Evolutionary conservation across 345 rosid genomes (phyloP), one percentile per base, ranked within the genome.

Genomic region (Eucalyptus melliodora): DNA sequence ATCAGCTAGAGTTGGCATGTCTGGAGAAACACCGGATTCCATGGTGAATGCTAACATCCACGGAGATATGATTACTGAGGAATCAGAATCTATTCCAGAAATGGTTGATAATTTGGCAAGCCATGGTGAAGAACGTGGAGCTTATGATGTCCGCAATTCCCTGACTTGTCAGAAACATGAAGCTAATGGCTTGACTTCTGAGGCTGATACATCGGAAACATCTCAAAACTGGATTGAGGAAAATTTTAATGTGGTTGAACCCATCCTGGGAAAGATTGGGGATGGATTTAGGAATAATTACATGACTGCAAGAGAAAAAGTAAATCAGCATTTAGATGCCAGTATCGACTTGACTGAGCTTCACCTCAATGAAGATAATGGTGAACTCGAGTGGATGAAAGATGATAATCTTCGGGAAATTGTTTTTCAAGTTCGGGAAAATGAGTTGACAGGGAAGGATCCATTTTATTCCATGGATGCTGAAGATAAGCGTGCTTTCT

Each of bases 381-480:
- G 92, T 92, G 98, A 96, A 91, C 92, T 96, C 50, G 97, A 96
- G 83, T 97, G 99, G 99, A 96, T 97, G 98, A 94, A 94, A 88
- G 98, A 96, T 89, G 97, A 97, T 88, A 93, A 88, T 90, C 97
- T 97, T 87, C 92, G 95, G 88, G 96, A 95, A 60, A 94, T 96
- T 90, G 98, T 97, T 91, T 97, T 95, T 89, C 95, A 53, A 93
- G 99, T 97, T 87, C 97, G 96, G 90, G 99, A 96, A 31, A 97
- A 97, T 91, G 99, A 97, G 92, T 92, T 97, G 90, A 93, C 96
- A 5, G 98, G 98, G 86, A 93, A 93, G 88, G 97, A 96, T 94
- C 99, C 99, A 14, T 97, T 97, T 94, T 92, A 96, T 91, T 90
- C 94, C 89, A 94, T 96, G 94, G 94, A 95, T 56, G 93, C 94